Base-by-base conservation (phyloP, 352 stramenopile genomes). In the Phytophthora tubulina region DNA sequence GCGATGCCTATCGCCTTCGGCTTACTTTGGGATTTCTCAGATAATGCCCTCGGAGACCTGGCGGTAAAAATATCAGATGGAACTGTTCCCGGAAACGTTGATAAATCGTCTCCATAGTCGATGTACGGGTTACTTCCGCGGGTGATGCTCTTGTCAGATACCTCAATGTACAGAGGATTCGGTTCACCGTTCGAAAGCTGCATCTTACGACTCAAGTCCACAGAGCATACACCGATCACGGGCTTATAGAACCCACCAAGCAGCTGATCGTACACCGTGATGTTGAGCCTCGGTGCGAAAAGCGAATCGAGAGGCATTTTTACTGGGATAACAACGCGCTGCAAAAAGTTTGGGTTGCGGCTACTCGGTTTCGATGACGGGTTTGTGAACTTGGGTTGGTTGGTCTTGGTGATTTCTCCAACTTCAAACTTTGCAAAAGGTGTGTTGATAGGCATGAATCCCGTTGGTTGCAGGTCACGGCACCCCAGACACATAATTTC, bases 301-400 rank as follows among this genome's bases (percentile, higher is more conserved):
- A 96, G 73, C 5, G 89, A 84, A 72, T 98, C 85, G 0, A 96
- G 54, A 0, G 93, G 93, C 61, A 98, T 75, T 64, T 89, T 82
- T 3, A 98, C 76, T 4, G 88, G 88, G 14, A 97, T 80, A 7
- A 97, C 54, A 51, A 98, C 85, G 3, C 88, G 85, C 51, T 97
- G 86, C 32, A 97, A 74, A 67, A 96, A 98, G 71, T 98, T 98
- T 0, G 92, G 91, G 55, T 98, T 95, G 11, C 72, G 74, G 2
- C 82, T 85, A 31, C 79, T 91, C 4, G 91, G 91, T 64, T 90
- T 94, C 3, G 89, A 96, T 21, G 84, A 93, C 31, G 81, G 72
- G 46, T 90, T 90, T 38, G 88, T 95, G 54, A 91, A 86, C 52
- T 89, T 88, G 6, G 85, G 79, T 42, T 82, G 80, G 56, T 84